phyloP scores from a whole-genome alignment of 1,284 basidiomycete species.

The Ganoderma lingzhi region DNA sequence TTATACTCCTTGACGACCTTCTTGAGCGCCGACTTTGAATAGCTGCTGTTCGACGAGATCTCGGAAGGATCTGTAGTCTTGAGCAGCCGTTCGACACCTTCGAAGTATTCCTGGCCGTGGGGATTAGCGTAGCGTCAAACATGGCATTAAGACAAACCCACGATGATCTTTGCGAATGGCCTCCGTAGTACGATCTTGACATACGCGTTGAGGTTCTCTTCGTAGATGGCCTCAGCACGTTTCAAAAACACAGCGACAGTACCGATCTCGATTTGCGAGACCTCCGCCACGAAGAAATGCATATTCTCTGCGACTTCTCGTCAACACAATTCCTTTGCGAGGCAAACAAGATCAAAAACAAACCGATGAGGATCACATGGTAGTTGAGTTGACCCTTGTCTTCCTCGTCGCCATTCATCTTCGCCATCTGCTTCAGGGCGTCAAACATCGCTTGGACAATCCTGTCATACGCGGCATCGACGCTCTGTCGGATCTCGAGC shows the following conservation, averaged over 20 bases:
- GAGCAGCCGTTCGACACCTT: conserved; percentile 88
- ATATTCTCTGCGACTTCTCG: conserved; percentile 81
- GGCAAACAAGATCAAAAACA: conserved; percentile 40
- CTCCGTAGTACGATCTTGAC: conserved; percentile 88
- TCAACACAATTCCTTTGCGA: neutral
- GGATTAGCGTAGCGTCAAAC: neutral
- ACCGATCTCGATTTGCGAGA: conserved; percentile 72
- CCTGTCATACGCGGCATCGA: conserved; percentile 88
- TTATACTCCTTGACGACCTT: conserved; percentile 89
- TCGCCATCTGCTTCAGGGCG: conserved; percentile 91
- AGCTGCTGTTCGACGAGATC: conserved; percentile 79
- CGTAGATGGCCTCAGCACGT: conserved; percentile 85
- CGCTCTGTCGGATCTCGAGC: conserved; percentile 80
- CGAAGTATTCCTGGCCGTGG: conserved; percentile 85
- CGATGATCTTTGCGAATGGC: conserved; percentile 89
- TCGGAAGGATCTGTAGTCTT: conserved; percentile 85
- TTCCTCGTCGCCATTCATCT: conserved; percentile 91
- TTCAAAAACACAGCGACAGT: conserved; percentile 76
- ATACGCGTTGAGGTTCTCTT: conserved; percentile 88
- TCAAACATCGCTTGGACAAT: conserved; percentile 93
- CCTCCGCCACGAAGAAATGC: conserved; percentile 91
- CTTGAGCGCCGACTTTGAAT: conserved; percentile 81
- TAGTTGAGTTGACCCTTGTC: conserved; percentile 98
- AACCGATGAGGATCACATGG: conserved; percentile 94
- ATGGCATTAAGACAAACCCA: conserved; percentile 49